These are phyloP conservation scores for Colletotrichum coccodes DNA, from an alignment of 2,329 filamentous ascomycete species.

Conservation along the genomic window DNA sequence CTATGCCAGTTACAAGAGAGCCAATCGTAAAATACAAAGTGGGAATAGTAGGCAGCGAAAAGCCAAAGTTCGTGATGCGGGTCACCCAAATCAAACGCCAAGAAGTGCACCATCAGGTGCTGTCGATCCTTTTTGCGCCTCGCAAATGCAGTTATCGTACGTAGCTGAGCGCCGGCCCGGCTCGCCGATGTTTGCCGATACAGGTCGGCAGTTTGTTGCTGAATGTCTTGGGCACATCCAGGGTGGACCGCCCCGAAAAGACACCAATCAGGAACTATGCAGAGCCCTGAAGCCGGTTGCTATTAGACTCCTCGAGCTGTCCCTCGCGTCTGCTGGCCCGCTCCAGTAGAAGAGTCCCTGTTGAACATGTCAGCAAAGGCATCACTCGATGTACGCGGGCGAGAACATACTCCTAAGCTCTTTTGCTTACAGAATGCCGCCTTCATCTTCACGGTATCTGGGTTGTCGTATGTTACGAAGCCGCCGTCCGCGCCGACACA, in stretches of 20 bases:
- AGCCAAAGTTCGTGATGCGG: not conserved
- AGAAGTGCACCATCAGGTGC: conserved; percentile 13
- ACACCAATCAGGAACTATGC: conserved; percentile 53
- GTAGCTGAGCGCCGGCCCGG: conserved; percentile 17
- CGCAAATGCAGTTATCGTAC: conserved; percentile 19
- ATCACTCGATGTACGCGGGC: not conserved
- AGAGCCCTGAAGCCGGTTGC: conserved; percentile 68
- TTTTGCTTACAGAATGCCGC: conserved; percentile 78
- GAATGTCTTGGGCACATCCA: conserved; percentile 10
- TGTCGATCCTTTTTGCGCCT: conserved; percentile 18
- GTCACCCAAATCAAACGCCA: conserved; percentile 11
- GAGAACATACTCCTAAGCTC: conserved; percentile 67
- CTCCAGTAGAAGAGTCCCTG: conserved; percentile 86
- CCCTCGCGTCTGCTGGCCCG: conserved; percentile 74
- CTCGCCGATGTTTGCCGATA: conserved; percentile 25
- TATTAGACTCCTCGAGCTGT: conserved; percentile 67
- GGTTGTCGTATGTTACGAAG: conserved; percentile 84
- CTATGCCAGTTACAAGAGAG: not conserved
- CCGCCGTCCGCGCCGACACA: conserved; percentile 79
- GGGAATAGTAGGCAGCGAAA: no score
- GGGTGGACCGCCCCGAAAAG: conserved; percentile 3
- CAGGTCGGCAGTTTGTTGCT: conserved; percentile 20
- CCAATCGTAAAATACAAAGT: not conserved
- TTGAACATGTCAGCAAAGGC: conserved; percentile 13
- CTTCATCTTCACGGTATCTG: conserved; percentile 80